Conservation (phyloP, 129 eudicot genomes). For the Scalesia atractyloides region DNA sequence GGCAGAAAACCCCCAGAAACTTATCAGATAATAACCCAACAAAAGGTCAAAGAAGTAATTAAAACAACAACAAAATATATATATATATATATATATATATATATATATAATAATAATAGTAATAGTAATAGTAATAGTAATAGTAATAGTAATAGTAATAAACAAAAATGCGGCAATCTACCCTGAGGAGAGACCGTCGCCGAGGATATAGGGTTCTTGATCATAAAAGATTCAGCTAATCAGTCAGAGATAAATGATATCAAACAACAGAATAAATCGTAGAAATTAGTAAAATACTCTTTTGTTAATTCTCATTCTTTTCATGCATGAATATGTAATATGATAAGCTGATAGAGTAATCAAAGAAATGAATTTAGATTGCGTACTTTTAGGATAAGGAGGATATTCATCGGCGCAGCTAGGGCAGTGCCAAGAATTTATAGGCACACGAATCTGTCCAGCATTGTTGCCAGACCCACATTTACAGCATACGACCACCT, state of each 20-base stretch:
- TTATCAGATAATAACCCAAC: too few species aligned
- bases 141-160: too few species aligned
- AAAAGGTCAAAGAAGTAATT: too few species aligned
- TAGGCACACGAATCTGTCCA: constrained; percentile 49
- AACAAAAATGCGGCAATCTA: constrained; percentile 17
- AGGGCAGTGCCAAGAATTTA: constrained; percentile 58
- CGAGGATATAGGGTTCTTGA: constrained; percentile 35
- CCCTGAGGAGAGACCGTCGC: constrained; percentile 54
- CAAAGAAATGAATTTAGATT: not conserved
- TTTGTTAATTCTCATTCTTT: not conserved
- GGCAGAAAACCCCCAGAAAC: too few species aligned
- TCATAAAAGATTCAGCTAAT: constrained; percentile 56
- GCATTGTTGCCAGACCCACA: constrained; percentile 56
- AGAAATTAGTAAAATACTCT: not conserved
- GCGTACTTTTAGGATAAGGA: constrained; percentile 39
- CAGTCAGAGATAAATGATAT: constrained; percentile 39
- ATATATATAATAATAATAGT: too few species aligned
- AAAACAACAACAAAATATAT: too few species aligned
- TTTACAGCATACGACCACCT: constrained; percentile 10
- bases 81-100: too few species aligned
- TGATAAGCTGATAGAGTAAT: not conserved
- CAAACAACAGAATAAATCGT: not conserved
- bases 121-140: too few species aligned
- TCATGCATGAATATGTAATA: constrained; percentile 3
- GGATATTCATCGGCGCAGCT: constrained; percentile 35